These are phyloP conservation scores for Candida khao-thaluensis DNA, from an alignment of 805 yeast genomes.

Conservation along the genomic window DNA sequence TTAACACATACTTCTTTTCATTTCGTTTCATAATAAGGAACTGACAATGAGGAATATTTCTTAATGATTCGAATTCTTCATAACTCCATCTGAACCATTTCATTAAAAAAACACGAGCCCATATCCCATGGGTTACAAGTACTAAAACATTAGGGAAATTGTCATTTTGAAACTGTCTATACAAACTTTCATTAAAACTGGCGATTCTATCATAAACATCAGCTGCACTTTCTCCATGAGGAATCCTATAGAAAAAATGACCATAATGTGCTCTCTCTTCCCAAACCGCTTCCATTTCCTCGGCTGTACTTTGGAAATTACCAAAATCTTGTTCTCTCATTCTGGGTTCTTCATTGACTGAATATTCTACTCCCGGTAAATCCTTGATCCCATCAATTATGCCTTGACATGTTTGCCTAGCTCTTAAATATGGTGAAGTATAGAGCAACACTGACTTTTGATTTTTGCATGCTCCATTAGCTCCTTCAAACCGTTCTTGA, in stretches of 20 bases:
- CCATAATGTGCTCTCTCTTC: slow-evolving; percentile 85
- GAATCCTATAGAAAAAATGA: slow-evolving; percentile 75
- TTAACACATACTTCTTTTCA: slow-evolving; percentile 52
- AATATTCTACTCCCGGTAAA: slow-evolving; percentile 44
- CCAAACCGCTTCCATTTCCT: slow-evolving; percentile 81
- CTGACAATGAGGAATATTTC: slow-evolving; percentile 83
- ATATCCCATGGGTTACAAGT: slow-evolving; percentile 88
- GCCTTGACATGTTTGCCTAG: slow-evolving; percentile 79
- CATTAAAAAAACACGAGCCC: slow-evolving; percentile 91
- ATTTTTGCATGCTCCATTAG: slow-evolving; percentile 3
- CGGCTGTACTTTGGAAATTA: slow-evolving; percentile 76
- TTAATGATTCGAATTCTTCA: slow-evolving; percentile 80
- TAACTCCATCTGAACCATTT: slow-evolving; percentile 94
- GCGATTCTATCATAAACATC: slow-evolving; percentile 92
- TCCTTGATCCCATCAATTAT: slow-evolving; percentile 56
- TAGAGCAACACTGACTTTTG: slow-evolving; percentile 58
- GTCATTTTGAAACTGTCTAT: slow-evolving; percentile 69
- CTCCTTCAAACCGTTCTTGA: slow-evolving; percentile 33
- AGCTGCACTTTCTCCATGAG: slow-evolving; percentile 94
- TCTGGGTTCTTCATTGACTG: slow-evolving; percentile 81
- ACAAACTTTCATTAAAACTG: slow-evolving; percentile 83
- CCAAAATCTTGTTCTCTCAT: slow-evolving; percentile 96
- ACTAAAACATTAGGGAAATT: slow-evolving; percentile 80
- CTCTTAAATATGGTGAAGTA: slow-evolving; percentile 83
- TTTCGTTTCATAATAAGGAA: slow-evolving; percentile 72